Evolutionary conservation across 2,329 filamentous ascomycete genomes (phyloP), one percentile per base, ranked within the genome.

Genomic region (Exophiala alcalophila): DNA sequence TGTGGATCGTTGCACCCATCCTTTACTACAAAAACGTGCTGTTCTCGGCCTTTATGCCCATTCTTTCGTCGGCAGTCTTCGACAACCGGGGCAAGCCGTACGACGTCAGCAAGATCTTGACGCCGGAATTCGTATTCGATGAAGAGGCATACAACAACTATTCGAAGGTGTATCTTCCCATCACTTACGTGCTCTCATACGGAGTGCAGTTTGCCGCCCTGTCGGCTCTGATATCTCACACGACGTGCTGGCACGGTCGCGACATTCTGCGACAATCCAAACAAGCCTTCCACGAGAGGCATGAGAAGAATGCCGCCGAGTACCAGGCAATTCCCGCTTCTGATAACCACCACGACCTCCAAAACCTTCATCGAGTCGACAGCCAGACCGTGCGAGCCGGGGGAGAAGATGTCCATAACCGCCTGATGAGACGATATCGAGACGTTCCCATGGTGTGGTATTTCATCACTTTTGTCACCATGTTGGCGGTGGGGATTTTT

Each of bases 401-500:
- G 49, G 76, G 78, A 23, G 86, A 94, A 58, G 88, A 94, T 60
- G 81, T 94, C 1, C 88, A 94, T 61, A 86, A 84, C 58, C 80
- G 87, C 4, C 70, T 94, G 19, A 94, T 94, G 88, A 78, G 73
- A 58, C 76, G 80, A 43, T 94, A 94, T 61, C 78, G 83, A 47
- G 86, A 94, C 61, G 87, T 86, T 0, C 88, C 88, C 0, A 74
- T 88, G 57, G 76, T 72, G 30, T 94, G 88, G 88, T 94, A 94
- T 61, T 63, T 91, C 11, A 51, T 80, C 20, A 91, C 85, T 0
- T 87, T 88, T 55, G 62, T 83, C 9, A 77, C 76, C 36, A 92
- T 91, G 85, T 76, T 82, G 4, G 80, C 79, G 7, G 81, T 89
- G 40, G 86, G 85, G 32, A 86, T 91, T 36, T 92, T 90, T 59